A percentile compares a stretch with the other conserved stretches of the same genome.
These are phyloP conservation scores for Cyberlindnera subsufficiens DNA, from an alignment of 805 yeast genomes.

Conservation along the genomic window DNA sequence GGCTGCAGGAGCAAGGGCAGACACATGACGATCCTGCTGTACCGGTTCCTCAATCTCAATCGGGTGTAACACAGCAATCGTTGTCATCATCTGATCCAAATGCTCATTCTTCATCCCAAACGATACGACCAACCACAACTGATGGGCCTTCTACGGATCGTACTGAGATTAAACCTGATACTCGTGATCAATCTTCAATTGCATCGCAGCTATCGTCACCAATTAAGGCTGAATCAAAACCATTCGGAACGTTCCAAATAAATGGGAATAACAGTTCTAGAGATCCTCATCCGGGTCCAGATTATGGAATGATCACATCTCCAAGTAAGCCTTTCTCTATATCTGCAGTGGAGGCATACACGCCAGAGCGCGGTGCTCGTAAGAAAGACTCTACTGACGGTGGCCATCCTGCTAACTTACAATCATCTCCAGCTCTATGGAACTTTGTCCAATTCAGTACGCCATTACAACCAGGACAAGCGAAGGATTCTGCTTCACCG, in stretches of 20 bases:
- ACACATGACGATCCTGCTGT: too few species aligned
- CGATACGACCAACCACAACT: constrained; percentile 13
- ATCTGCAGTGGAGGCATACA: constrained; percentile 55
- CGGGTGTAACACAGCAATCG: neutral
- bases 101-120: neutral
- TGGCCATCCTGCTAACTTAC: constrained; percentile 15
- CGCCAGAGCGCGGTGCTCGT: constrained; percentile 51
- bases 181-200: constrained; percentile 4
- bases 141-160: constrained; percentile 14
- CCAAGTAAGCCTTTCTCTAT: constrained; percentile 40
- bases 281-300: constrained; percentile 7
- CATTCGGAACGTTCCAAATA: neutral
- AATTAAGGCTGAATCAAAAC: constrained; percentile 10
- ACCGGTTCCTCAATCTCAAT: neutral
- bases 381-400: constrained; percentile 16
- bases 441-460: constrained; percentile 77
- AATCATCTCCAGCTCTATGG: constrained; percentile 86
- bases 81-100: neutral
- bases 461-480: constrained; percentile 22
- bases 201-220: constrained; percentile 16
- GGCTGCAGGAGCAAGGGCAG: neutral
- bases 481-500: constrained; percentile 15
- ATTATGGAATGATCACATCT: constrained; percentile 21
- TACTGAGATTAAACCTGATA: constrained; percentile 15
- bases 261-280: too few species aligned